Conservation (phyloP, 2,329 filamentous ascomycete species). For the Drechslerella stenobrocha region DNA sequence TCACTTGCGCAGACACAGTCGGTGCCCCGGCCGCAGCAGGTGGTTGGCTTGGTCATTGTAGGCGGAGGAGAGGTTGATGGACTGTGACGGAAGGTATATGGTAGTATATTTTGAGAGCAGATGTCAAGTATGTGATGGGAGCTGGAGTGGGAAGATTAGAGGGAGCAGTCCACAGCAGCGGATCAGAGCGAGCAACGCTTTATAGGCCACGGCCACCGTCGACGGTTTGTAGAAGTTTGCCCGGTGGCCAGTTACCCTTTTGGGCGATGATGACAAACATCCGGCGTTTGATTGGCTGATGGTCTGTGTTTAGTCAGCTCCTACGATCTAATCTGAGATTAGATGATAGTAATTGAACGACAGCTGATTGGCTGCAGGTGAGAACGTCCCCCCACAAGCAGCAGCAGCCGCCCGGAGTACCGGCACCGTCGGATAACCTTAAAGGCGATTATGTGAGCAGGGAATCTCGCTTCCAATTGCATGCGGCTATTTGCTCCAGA, state of each 20-base stretch:
- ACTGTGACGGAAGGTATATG: background rate
- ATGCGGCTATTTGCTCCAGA: constrained; percentile 5
- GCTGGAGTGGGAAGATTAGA: background rate
- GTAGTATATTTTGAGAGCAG: constrained; percentile 2
- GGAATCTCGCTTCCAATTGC: constrained; percentile 6
- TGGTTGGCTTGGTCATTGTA: constrained; percentile 41
- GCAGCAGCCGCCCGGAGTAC: constrained; percentile 28
- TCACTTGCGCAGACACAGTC: constrained; percentile 43
- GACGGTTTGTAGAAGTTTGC: constrained; percentile 18
- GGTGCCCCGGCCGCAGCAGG: constrained; percentile 36
- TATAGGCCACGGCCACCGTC: constrained; percentile 21
- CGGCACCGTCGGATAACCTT: constrained; percentile 39
- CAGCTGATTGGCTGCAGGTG: constrained; percentile 31
- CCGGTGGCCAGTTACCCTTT: constrained; percentile 9
- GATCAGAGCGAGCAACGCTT: constrained; percentile 11
- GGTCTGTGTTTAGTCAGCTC: background rate
- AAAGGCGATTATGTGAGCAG: constrained; percentile 40
- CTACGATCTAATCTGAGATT: constrained; percentile 41
- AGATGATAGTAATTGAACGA: constrained; percentile 16
- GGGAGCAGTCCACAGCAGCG: no score
- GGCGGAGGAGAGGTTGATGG: background rate
- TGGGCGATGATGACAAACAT: constrained; percentile 23
- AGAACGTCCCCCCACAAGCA: no score
- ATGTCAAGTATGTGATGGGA: constrained; percentile 1
- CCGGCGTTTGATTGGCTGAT: constrained; percentile 11